phyloP scores from a whole-genome alignment of 2,329 filamentous ascomycete genomes.

The Talaromyces sp. region DNA sequence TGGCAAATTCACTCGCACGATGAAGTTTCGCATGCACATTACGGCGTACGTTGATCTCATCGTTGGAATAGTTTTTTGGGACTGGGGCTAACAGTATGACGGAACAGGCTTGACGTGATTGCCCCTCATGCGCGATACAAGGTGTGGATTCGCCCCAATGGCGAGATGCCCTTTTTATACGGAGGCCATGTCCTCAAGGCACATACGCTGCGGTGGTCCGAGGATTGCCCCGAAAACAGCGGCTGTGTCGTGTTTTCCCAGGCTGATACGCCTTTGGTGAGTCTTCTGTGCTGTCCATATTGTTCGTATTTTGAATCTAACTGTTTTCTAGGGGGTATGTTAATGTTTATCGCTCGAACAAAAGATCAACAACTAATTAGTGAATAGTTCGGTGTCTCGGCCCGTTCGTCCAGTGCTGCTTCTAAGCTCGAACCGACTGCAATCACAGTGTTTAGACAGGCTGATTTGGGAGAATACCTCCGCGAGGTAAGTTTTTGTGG shows the following conservation, averaged over 20 bases:
- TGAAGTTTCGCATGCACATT: conserved; percentile 92
- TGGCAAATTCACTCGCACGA: conserved; percentile 89
- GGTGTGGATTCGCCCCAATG: conserved; percentile 94
- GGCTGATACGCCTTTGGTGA: conserved; percentile 74
- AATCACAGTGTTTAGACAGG: conserved; percentile 84
- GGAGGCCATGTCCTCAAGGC: conserved; percentile 84
- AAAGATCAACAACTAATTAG: not conserved
- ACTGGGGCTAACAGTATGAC: not conserved
- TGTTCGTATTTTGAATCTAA: not conserved
- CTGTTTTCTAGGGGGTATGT: conserved; percentile 48
- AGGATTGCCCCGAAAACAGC: conserved; percentile 90
- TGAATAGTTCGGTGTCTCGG: conserved; percentile 71
- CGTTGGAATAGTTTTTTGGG: no score
- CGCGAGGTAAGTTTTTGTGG: conserved; percentile 56
- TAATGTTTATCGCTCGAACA: not conserved
- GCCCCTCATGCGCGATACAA: conserved; percentile 91
- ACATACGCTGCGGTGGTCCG: conserved; percentile 77
- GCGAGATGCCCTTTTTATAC: conserved; percentile 93
- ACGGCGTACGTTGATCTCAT: conserved; percentile 51
- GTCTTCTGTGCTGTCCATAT: conserved; percentile 8
- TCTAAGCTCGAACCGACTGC: conserved; percentile 84
- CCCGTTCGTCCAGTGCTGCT: conserved; percentile 79
- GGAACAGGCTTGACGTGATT: conserved; percentile 64
- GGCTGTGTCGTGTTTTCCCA: conserved; percentile 87
- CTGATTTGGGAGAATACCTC: conserved; percentile 91